A percentile compares a stretch with the other conserved stretches of the same genome.
phyloP scores from a whole-genome alignment of 352 stramenopile genomes.

The Globisporangium cederbergense region DNA sequence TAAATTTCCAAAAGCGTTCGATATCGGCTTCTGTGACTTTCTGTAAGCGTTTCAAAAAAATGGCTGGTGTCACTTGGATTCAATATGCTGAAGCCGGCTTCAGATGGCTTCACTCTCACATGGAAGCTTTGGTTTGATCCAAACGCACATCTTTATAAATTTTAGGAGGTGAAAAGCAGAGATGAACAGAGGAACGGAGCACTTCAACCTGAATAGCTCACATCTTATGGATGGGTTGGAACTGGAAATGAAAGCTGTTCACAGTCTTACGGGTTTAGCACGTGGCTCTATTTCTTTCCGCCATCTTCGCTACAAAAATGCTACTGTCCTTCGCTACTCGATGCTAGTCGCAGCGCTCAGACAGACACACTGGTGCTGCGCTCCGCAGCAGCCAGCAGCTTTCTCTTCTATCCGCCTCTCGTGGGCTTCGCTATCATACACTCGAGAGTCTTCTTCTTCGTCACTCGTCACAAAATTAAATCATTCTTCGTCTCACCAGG shows the following conservation, averaged over 20 bases:
- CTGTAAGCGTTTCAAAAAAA: no score
- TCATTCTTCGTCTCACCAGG: constrained; percentile 1
- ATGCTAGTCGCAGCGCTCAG: no score
- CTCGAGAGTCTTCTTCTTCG: background rate
- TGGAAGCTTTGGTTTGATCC: no score
- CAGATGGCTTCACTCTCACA: no score
- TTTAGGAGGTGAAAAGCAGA: background rate
- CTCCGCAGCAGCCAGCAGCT: background rate
- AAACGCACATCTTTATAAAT: no score
- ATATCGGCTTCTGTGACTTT: no score
- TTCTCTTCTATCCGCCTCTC: background rate
- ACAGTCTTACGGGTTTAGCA: background rate
- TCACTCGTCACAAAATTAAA: constrained; percentile 1
- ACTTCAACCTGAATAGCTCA: constrained; percentile 24
- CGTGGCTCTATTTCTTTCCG: background rate
- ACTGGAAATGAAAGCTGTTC: background rate
- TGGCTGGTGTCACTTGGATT: no score
- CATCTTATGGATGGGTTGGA: background rate
- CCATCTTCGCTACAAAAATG: background rate
- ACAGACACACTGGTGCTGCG: background rate
- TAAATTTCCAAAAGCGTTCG: no score
- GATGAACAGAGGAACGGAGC: constrained; percentile 9
- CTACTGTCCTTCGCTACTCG: background rate
- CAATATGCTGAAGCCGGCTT: no score
- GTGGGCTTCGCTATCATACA: constrained; percentile 1